Percentiles rank a stretch among this genome's conserved stretches.
phyloP scores from a whole-genome alignment of 495 filamentous ascomycete genomes.

The Tuber calosporum region DNA sequence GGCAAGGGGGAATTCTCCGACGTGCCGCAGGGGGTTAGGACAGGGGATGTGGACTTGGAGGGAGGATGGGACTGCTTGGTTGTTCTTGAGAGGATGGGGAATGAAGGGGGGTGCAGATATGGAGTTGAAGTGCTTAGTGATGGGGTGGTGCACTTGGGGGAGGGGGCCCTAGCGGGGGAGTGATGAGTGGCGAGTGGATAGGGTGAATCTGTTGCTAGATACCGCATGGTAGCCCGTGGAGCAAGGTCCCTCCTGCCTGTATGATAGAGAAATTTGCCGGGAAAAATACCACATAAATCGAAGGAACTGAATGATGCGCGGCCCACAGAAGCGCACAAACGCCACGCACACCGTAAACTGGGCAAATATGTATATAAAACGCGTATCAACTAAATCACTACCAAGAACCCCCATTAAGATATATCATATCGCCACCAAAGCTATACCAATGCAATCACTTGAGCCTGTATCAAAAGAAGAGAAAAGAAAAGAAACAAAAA shows the following conservation, averaged over 20 bases:
- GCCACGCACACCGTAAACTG: not conserved
- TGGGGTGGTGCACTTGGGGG: conserved; percentile 55
- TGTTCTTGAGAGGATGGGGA: conserved; percentile 67
- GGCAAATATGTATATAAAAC: not conserved
- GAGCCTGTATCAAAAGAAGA: not conserved
- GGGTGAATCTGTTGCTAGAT: not conserved
- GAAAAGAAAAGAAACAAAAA: not conserved
- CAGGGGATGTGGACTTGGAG: conserved; percentile 62
- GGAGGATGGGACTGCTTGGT: conserved; percentile 64
- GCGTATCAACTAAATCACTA: not conserved
- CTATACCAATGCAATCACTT: not conserved
- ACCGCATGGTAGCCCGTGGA: not conserved
- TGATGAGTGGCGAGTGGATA: not conserved
- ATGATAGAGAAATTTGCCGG: not conserved
- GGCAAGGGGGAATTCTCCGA: conserved; percentile 62
- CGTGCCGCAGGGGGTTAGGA: conserved; percentile 59
- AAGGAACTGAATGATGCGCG: not conserved
- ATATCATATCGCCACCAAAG: not conserved
- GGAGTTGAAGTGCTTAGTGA: conserved; percentile 66
- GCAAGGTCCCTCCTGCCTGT: not conserved
- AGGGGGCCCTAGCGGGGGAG: conserved; percentile 28
- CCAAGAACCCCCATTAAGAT: not conserved
- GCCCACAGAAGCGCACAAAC: not conserved
- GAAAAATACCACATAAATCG: not conserved
- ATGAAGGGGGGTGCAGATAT: conserved; percentile 51